These are phyloP conservation scores for Basidiobolus meristosporus DNA, from an alignment of 371 early-diverging fungal species.

Conservation along the genomic window DNA sequence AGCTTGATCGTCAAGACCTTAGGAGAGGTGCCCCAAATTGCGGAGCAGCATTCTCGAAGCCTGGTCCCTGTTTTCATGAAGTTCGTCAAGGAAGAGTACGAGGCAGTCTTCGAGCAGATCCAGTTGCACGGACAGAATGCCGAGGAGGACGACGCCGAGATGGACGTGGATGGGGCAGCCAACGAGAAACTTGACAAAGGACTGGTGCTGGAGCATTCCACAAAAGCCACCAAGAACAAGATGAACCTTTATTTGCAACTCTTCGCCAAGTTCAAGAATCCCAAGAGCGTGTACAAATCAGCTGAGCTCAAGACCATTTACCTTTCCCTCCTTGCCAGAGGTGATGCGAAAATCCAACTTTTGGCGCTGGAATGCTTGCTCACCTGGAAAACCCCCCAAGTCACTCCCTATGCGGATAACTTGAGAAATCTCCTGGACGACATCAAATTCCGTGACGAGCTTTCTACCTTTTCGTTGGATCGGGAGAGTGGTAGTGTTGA, in stretches of 20 bases:
- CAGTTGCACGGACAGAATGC: constrained; percentile 8
- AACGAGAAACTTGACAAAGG: constrained; percentile 8
- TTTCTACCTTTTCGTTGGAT: constrained; percentile 49
- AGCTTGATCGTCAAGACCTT: constrained; percentile 41
- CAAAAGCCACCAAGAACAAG: constrained; percentile 18
- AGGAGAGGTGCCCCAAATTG: constrained; percentile 33
- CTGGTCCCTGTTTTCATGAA: constrained; percentile 59
- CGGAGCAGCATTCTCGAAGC: constrained; percentile 45
- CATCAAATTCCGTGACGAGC: constrained; percentile 71
- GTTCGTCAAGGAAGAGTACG: constrained; percentile 36
- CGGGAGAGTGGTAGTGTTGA: constrained; percentile 33
- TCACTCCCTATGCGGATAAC: constrained; percentile 51
- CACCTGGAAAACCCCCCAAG: constrained; percentile 47
- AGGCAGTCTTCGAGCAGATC: constrained; percentile 17
- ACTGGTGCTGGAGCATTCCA: constrained; percentile 16
- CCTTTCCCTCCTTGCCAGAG: constrained; percentile 52
- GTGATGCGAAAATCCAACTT: constrained; percentile 59
- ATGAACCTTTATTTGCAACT: constrained; percentile 45
- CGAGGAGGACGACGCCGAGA: constrained; percentile 14
- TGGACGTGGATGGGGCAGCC: constrained; percentile 11
- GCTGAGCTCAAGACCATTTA: constrained; percentile 32
- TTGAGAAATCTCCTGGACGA: constrained; percentile 61
- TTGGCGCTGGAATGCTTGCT: constrained; percentile 65
- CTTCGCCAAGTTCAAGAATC: constrained; percentile 55
- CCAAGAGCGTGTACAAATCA: constrained; percentile 23